These are phyloP conservation scores for Cornus florida DNA, from an alignment of 148 eudicot genomes.

Conservation along the genomic window DNA sequence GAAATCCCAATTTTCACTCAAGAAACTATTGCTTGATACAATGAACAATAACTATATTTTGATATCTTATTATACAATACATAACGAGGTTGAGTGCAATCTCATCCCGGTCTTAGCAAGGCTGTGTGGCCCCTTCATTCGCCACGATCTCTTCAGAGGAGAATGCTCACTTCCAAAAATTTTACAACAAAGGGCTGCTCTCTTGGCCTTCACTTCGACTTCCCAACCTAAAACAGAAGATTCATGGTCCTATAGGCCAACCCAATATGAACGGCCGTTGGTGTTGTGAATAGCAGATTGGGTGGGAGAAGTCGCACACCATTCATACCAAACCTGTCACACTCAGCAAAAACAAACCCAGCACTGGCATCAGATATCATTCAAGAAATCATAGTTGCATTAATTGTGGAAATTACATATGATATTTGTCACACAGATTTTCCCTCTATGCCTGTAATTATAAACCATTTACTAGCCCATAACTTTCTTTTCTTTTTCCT, in stretches of 20 bases:
- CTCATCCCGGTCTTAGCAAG: neutral
- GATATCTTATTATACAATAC: neutral
- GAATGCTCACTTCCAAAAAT: neutral
- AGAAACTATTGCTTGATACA: neutral
- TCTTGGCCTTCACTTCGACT: neutral
- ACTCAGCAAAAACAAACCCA: conserved; percentile 4
- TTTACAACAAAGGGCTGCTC: neutral
- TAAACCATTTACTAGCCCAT: neutral
- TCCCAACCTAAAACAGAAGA: neutral
- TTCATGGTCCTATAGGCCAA: conserved; percentile 55
- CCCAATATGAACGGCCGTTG: conserved; percentile 97
- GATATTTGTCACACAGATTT: neutral
- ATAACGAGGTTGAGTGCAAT: neutral
- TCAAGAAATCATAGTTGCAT: neutral
- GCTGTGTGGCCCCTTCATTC: neutral
- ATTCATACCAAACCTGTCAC: conserved; percentile 91
- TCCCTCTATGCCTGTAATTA: neutral
- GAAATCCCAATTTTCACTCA: no score
- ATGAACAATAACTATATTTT: neutral
- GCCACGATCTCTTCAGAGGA: neutral
- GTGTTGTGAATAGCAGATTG: conserved; percentile 77
- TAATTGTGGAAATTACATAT: neutral
- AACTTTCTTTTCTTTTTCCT: neutral
- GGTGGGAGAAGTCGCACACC: conserved; percentile 71
- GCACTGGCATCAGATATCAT: neutral